These are phyloP conservation scores for Monilinia vaccinii-corymbosi DNA, from an alignment of 2,329 filamentous ascomycete species.

Conservation along the genomic window DNA sequence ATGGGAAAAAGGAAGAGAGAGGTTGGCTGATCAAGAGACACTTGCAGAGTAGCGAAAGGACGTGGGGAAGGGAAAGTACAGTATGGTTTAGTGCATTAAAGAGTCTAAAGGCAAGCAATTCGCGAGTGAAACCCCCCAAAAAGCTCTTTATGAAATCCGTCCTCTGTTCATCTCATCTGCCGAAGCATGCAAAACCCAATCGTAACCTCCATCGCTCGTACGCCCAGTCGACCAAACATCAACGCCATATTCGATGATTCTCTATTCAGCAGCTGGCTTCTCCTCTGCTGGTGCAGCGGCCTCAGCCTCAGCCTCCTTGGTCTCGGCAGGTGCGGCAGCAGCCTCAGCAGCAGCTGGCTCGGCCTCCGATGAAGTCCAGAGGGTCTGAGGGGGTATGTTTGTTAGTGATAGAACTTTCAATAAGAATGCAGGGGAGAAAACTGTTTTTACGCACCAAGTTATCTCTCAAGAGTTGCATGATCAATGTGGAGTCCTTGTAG, in stretches of 20 bases:
- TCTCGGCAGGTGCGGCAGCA: constrained; percentile 44
- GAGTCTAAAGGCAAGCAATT: constrained; percentile 28
- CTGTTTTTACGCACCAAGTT: constrained; percentile 50
- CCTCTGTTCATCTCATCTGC: constrained; percentile 23
- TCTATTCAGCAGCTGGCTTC: constrained; percentile 29
- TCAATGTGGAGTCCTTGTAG: constrained; percentile 96
- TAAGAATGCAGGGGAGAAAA: neutral
- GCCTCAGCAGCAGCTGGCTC: constrained; percentile 61
- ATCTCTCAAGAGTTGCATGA: constrained; percentile 98
- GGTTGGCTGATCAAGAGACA: constrained; percentile 5
- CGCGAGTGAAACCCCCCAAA: constrained; percentile 26
- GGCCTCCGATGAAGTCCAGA: constrained; percentile 98
- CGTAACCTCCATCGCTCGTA: constrained; percentile 24
- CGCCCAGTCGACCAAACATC: constrained; percentile 26
- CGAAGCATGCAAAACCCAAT: constrained; percentile 27
- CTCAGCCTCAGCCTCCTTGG: constrained; percentile 31
- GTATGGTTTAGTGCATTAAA: constrained; percentile 26
- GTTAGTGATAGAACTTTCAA: constrained; percentile 1
- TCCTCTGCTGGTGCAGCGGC: constrained; percentile 34
- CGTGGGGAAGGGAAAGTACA: constrained; percentile 21
- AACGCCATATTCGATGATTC: constrained; percentile 25
- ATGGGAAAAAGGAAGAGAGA: constrained; percentile 8
- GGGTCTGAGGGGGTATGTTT: constrained; percentile 53
- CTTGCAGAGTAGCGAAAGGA: constrained; percentile 11
- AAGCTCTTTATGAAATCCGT: constrained; percentile 20